A percentile compares a stretch with the other conserved stretches of the same genome.
These are phyloP conservation scores for Gaeumannomyces tritici DNA, from an alignment of 2,329 filamentous ascomycete genomes.

Conservation along the genomic window DNA sequence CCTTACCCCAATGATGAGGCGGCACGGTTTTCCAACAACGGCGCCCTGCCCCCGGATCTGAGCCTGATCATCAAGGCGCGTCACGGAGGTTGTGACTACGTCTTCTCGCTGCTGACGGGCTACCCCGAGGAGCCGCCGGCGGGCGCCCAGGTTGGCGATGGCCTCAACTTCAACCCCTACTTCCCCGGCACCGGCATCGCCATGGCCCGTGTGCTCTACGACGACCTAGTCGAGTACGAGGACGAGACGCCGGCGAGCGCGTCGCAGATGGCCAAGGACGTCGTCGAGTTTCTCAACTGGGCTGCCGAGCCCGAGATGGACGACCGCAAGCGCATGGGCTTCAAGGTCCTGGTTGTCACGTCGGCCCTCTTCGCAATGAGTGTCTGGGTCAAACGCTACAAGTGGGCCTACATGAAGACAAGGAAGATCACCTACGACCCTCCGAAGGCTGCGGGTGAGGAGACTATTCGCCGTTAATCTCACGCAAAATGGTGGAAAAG, in stretches of 20 bases:
- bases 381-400: conserved; percentile 99
- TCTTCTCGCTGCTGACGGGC: conserved; percentile 92
- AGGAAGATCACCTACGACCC: conserved; percentile 87
- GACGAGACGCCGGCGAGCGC: conserved; percentile 89
- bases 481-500: neutral
- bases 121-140: conserved; percentile 95
- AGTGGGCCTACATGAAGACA: conserved; percentile 94
- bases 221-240: conserved; percentile 96
- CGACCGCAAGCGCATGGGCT: conserved; percentile 98
- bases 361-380: conserved; percentile 74
- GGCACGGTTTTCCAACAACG: conserved; percentile 94
- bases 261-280: conserved; percentile 99
- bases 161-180: conserved; percentile 99
- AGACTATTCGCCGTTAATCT: neutral
- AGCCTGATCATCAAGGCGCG: conserved; percentile 95
- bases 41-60: conserved; percentile 94
- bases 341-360: conserved; percentile 83
- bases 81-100: conserved; percentile 97
- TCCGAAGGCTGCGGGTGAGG: conserved; percentile 33
- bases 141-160: conserved; percentile 72
- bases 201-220: conserved; percentile 97
- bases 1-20: conserved; percentile 99
- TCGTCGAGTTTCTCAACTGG: conserved; percentile 99
- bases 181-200: conserved; percentile 98
- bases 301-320: conserved; percentile 98